Evolutionary conservation across 1,284 basidiomycete genomes (phyloP).

Genomic region (Ustilago shanxiensis): DNA sequence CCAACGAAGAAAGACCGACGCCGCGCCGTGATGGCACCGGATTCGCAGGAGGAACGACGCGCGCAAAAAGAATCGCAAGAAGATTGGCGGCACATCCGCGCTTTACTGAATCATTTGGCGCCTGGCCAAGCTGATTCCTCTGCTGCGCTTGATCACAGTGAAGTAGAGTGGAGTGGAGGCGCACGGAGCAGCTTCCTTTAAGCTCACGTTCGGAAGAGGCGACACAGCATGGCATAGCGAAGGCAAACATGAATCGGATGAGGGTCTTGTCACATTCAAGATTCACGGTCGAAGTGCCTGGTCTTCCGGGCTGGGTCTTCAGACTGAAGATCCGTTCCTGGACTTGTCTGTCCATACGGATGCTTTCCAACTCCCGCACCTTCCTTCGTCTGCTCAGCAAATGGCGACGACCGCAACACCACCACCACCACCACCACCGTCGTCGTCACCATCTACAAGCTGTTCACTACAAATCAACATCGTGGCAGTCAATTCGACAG

Average conservation of each 20-base stretch:
- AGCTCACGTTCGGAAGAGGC: not conserved
- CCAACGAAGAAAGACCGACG: conserved; percentile 1
- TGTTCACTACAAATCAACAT: too few relatives aligned
- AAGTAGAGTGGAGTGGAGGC: not conserved
- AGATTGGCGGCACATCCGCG: not conserved
- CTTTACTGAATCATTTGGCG: not conserved
- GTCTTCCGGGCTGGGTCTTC: not conserved
- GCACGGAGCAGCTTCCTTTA: not conserved
- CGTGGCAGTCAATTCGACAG: not conserved
- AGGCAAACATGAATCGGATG: not conserved
- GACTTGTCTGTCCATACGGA: not conserved
- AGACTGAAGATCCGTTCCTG: not conserved
- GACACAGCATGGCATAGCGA: not conserved
- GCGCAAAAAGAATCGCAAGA: not conserved
- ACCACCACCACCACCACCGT: not conserved
- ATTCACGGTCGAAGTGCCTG: not conserved
- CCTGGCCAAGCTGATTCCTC: not conserved
- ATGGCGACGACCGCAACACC: not conserved
- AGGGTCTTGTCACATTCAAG: not conserved
- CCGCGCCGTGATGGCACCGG: conserved; percentile 18
- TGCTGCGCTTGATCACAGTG: too few relatives aligned
- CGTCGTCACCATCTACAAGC: not conserved
- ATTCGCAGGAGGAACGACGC: not conserved
- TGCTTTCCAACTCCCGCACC: not conserved
- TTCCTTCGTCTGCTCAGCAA: not conserved